Evolutionary conservation across 139 green algal species (phyloP), one percentile per base, ranked within the genome.

Genomic region (Chlorella sp.): DNA sequence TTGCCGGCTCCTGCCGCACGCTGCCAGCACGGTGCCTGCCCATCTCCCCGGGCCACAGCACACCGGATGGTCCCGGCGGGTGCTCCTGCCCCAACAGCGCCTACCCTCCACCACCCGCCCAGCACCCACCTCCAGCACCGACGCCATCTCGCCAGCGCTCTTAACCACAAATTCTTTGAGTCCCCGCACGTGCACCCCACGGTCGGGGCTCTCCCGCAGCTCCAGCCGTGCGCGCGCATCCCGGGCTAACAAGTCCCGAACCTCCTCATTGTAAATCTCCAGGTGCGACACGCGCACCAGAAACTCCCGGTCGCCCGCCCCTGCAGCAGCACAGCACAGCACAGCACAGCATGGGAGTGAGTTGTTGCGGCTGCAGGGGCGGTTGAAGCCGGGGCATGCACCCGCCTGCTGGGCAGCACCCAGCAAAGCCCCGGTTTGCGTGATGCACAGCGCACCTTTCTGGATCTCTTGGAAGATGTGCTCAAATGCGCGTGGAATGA

Each of bases 401-500:
- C 61, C 42, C 75, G 37, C 37, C 28, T 82, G 76, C 76, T 32
- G 19, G 3, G 60, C 18, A 53, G 73, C n/a, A 37, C 73, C 32
- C 73, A 39, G 73, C 73, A 48, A 37, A 30, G 19, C 19, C 24
- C 39, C 36, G 18, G 7, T 7, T 34, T 21, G 78, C 5, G 66
- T 68, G 77, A 81, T 93, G n/a, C 73, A 24, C 28, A 53, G 1
- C 28, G 90, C 92, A 91, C 99, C 97, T 83, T 95, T 97, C 83
- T 98, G 92, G 90, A 99, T 99, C 89, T 94, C 94, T 9, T 87
- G 91, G 90, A 99, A 99, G 37, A 99, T 96, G 91, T 99, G 96
- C 69, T 99, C 96, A 76, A 99, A 96, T 16, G 96, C 96, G 39
- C 97, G 94, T 2, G 96, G 96, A 71, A 99, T 98, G 94, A 99